phyloP scores from a whole-genome alignment of 2,329 filamentous ascomycete genomes.

The Colletotrichum truncatum region DNA sequence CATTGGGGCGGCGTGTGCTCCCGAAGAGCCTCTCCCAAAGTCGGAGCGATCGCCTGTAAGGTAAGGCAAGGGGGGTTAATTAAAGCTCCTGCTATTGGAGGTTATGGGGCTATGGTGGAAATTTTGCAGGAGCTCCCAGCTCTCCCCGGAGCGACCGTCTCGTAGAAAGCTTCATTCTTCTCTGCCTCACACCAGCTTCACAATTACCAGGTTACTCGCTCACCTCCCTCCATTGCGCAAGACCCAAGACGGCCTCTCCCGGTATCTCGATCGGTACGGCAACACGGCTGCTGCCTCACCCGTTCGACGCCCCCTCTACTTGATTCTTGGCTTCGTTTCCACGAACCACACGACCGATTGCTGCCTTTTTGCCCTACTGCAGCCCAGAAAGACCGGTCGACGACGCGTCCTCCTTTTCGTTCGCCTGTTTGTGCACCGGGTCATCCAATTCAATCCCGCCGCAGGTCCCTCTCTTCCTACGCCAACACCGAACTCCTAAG shows the following conservation, averaged over 20 bases:
- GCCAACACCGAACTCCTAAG: conserved; percentile 2
- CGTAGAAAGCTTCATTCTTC: conserved; percentile 6
- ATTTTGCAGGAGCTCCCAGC: conserved; percentile 29
- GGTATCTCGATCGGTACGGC: not conserved
- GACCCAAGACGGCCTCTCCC: conserved; percentile 16
- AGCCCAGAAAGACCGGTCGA: not conserved
- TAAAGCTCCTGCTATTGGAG: conserved; percentile 20
- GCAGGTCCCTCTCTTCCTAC: not conserved
- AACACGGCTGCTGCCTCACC: conserved; percentile 7
- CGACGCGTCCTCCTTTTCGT: not conserved
- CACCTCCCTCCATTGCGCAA: not conserved
- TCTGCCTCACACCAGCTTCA: conserved; percentile 10
- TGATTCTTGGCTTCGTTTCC: conserved; percentile 17
- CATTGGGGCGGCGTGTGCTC: conserved; percentile 18
- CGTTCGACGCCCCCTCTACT: conserved; percentile 15
- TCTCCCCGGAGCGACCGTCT: conserved; percentile 20
- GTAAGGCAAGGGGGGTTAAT: conserved; percentile 2
- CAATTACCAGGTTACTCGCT: not conserved
- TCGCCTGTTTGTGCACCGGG: not conserved
- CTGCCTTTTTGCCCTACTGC: conserved; percentile 11
- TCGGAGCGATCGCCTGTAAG: conserved; percentile 13
- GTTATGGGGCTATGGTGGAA: conserved; percentile 20
- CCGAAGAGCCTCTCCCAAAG: conserved; percentile 23
- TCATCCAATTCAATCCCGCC: conserved; percentile 5
- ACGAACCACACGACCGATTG: not conserved